These are phyloP conservation scores for Russula sp. DNA, from an alignment of 768 basidiomycete genomes.

Conservation along the genomic window DNA sequence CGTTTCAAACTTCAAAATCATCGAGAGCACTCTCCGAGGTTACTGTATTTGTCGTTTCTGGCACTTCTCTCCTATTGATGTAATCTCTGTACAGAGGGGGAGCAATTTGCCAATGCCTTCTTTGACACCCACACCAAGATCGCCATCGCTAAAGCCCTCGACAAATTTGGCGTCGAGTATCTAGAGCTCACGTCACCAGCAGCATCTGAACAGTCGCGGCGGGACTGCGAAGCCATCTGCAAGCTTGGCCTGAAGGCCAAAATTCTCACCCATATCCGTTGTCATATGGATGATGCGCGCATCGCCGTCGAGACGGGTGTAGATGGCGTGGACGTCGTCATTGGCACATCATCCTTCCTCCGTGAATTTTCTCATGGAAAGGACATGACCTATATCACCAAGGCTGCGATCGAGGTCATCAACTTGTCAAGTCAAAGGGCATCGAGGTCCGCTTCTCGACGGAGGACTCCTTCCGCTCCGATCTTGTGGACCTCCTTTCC, in stretches of 20 bases:
- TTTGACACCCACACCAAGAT: conserved; percentile 99
- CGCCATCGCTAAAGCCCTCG: conserved; percentile 95
- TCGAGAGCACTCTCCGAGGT: conserved; percentile 96
- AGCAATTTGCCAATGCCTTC: conserved; percentile 99
- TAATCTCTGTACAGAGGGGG: conserved; percentile 69
- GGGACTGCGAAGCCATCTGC: conserved; percentile 98
- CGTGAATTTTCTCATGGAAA: conserved; percentile 99
- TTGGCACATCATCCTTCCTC: conserved; percentile 98
- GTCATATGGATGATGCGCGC: conserved; percentile 99
- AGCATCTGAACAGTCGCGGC: conserved; percentile 91
- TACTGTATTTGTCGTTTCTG: conserved; percentile 32
- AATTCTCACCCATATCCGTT: conserved; percentile 98
- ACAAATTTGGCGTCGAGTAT: conserved; percentile 99
- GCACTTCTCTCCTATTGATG: conserved; percentile 18
- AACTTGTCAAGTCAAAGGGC: conserved; percentile 98
- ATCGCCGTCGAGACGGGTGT: conserved; percentile 99
- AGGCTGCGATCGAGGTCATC: conserved; percentile 97
- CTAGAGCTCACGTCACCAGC: conserved; percentile 98
- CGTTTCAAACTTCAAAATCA: conserved; percentile 91
- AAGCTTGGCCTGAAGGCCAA: conserved; percentile 95
- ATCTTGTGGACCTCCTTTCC: conserved; percentile 95
- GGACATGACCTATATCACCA: conserved; percentile 99
- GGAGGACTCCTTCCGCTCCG: conserved; percentile 99
- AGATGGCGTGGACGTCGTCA: conserved; percentile 98
- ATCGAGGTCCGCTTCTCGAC: conserved; percentile 99